Evolutionary conservation across 768 basidiomycete genomes (phyloP), one percentile per base, ranked within the genome.

Genomic region (Cyclocybe cylindracea): DNA sequence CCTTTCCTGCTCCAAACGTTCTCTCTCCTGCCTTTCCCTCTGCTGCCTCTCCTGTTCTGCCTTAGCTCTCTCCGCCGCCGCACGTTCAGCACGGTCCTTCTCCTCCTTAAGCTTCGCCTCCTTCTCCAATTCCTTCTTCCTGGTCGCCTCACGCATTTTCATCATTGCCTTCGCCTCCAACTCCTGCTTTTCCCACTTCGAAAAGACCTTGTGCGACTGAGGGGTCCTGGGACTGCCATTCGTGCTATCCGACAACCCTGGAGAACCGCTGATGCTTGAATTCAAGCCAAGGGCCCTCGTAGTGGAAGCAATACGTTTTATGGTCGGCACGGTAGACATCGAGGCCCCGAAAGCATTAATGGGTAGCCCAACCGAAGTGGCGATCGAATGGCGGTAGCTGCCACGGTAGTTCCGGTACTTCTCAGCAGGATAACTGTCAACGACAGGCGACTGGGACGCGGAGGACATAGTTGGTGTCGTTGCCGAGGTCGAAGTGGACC

Each of bases 171-270:
- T 81, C 3, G 90, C 90, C 60, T 93, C 90, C 31, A 89, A 66
- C 58, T 93, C 89, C 66, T 92, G 89, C 54, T 90, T 91, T 66
- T 92, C 90, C 87, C 87, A 91, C 68, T 89, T 91, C 3, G 87
- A 86, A 58, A 83, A 85, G 14, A 76, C 75, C 46, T 66, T 68
- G 16, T 65, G 31, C 46, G 57, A 24, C 24, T 24, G 24, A 5
- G 37, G 46, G 4, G 46, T 49, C 14, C 70, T 70, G 32, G 70
- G 65, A 48, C 64, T 70, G 9, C 64, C 71, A 48, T 84, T 84
- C 5, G 87, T 85, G 58, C 79, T 84, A 54, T 85, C 83, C n/a
- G 70, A 59, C 45, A 79, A 64, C 19, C 75, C 62, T 31, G 62
- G 61, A 11, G 68, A 64, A 16, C 50, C 60, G 42, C 57, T 51